Percentiles rank a stretch among this genome's conserved stretches.
These are phyloP conservation scores for Lactarius tabidus DNA, from an alignment of 768 basidiomycete genomes.

Conservation along the genomic window DNA sequence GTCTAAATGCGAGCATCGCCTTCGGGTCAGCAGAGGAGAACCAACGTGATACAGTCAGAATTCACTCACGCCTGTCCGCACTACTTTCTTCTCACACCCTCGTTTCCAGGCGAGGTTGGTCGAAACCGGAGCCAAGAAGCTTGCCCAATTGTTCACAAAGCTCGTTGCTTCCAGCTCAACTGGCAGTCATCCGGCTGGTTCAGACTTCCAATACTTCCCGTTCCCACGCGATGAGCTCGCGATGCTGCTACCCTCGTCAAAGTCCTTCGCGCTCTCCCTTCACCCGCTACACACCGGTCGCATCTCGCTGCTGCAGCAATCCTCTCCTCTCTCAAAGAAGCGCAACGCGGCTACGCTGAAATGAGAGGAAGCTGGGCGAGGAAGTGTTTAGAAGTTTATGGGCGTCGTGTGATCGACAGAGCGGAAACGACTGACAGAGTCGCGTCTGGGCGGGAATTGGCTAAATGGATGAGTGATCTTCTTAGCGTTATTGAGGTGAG, in stretches of 20 bases:
- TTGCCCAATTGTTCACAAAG: slow-evolving; percentile 80
- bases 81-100: not conserved
- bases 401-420: slow-evolving; percentile 62
- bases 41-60: slow-evolving; percentile 46
- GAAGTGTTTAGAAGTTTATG: slow-evolving; percentile 70
- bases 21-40: slow-evolving; percentile 63
- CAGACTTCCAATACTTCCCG: slow-evolving; percentile 49
- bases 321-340: slow-evolving; percentile 62
- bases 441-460: slow-evolving; percentile 64
- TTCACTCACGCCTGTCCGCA: not conserved
- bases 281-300: slow-evolving; percentile 78
- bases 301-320: slow-evolving; percentile 72
- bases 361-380: slow-evolving; percentile 79
- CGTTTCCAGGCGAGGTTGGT: slow-evolving; percentile 57
- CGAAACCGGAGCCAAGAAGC: slow-evolving; percentile 80
- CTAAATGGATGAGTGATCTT: slow-evolving; percentile 63
- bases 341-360: slow-evolving; percentile 78
- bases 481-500: slow-evolving; percentile 63
- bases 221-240: slow-evolving; percentile 53
- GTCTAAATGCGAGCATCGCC: slow-evolving; percentile 73
- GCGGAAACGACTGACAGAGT: slow-evolving; percentile 67
- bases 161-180: slow-evolving; percentile 83
- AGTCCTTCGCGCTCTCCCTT: slow-evolving; percentile 67
- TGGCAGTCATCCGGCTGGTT: slow-evolving; percentile 60
- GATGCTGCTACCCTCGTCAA: slow-evolving; percentile 60